Evolutionary conservation across 2,329 filamentous ascomycete genomes (phyloP).

Genomic region (Grosmannia clavigera): DNA sequence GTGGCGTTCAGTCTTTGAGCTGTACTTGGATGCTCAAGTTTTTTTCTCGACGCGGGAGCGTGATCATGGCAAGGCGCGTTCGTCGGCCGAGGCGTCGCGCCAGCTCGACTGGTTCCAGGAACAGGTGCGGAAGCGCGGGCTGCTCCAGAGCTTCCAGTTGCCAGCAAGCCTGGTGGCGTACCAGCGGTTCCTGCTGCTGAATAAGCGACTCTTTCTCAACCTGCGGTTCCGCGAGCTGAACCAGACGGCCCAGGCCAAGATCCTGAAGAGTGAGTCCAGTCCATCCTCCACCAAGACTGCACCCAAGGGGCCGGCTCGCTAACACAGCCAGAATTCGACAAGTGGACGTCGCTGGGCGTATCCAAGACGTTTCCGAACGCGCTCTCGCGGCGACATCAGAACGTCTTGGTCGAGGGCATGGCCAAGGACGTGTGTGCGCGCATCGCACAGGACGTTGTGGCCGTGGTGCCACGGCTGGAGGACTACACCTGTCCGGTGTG

Average conservation of each 20-base stretch:
- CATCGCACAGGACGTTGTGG: constrained; percentile 59
- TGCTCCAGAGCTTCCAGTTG: constrained; percentile 52
- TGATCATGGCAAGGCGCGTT: constrained; percentile 51
- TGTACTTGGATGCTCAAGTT: constrained; percentile 67
- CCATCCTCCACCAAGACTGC: too few species aligned
- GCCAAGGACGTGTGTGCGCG: constrained; percentile 66
- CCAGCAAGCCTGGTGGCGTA: constrained; percentile 53
- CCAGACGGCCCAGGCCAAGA: constrained; percentile 63
- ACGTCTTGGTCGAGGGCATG: constrained; percentile 54
- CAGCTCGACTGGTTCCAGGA: constrained; percentile 61
- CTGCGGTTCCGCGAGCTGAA: constrained; percentile 81
- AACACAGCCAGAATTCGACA: constrained; percentile 61
- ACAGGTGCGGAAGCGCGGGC: constrained; percentile 47
- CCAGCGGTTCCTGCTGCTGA: constrained; percentile 57
- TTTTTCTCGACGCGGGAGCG: constrained; percentile 71
- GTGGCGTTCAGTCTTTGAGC: constrained; percentile 72
- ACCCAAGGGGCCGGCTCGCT: not conserved
- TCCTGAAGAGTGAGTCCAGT: constrained; percentile 58
- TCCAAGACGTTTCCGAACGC: constrained; percentile 48
- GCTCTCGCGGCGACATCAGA: constrained; percentile 46
- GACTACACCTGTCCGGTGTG: constrained; percentile 78
- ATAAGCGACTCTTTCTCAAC: constrained; percentile 63
- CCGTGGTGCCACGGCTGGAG: constrained; percentile 66
- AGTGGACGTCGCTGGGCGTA: constrained; percentile 63
- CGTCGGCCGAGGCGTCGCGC: constrained; percentile 50